Conservation (phyloP, 108 stramenopile genomes). For the Hondaea fermentalgiana region DNA sequence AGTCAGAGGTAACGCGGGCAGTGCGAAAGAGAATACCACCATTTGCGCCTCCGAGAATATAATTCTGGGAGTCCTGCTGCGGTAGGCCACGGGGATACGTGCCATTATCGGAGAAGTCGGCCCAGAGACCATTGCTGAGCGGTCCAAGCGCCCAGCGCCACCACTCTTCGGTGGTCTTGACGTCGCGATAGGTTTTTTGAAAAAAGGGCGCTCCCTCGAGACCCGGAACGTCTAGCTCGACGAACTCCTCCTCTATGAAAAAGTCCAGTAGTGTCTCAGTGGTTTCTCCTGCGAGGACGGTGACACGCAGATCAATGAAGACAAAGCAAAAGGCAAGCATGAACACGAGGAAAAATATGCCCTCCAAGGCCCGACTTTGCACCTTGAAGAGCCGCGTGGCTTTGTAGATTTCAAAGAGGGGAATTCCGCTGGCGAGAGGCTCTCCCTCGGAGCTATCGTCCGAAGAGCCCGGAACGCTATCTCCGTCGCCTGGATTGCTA, state of each 20-base stretch:
- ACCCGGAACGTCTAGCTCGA: neutral
- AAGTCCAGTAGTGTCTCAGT: neutral
- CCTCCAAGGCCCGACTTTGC: neutral
- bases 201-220: neutral
- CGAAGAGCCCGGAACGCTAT: no score
- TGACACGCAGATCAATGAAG: neutral
- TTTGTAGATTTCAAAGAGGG: neutral
- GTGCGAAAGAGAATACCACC: neutral
- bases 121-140: neutral
- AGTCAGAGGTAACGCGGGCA: neutral
- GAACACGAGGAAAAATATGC: neutral
- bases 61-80: neutral
- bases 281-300: neutral
- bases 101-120: neutral
- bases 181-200: neutral
- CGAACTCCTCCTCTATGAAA: slow-evolving; percentile 1
- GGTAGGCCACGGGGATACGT: neutral
- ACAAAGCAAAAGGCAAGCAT: neutral
- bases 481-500: no score
- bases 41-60: neutral
- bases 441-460: neutral
- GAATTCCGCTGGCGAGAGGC: neutral
- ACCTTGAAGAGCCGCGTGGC: neutral
- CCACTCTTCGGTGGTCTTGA: neutral
- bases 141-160: slow-evolving; percentile 7